Conservation (phyloP, 2,329 filamentous ascomycete genomes). For the Cordyceps cicadae region DNA sequence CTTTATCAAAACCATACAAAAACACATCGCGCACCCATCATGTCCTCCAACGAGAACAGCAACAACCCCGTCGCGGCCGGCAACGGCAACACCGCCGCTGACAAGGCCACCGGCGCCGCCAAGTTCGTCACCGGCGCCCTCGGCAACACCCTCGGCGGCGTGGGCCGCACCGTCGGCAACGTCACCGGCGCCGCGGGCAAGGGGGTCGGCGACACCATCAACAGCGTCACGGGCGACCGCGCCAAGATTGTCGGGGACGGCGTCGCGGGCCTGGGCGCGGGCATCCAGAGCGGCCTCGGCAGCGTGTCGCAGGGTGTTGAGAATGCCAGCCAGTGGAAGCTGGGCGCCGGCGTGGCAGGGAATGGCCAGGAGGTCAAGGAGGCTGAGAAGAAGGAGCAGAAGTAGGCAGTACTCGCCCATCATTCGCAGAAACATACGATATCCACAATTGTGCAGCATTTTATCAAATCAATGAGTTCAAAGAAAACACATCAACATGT, state of each 20-base stretch:
- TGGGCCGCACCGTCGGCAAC: conserved; percentile 32
- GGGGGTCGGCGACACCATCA: conserved; percentile 49
- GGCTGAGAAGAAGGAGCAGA: conserved; percentile 13
- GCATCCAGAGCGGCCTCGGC: conserved; percentile 42
- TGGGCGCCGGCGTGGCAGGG: not conserved
- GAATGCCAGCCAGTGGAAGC: conserved; percentile 51
- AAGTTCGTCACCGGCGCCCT: conserved; percentile 33
- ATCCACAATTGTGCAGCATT: not conserved
- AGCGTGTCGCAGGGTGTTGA: conserved; percentile 46
- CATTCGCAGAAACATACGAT: not conserved
- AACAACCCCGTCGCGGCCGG: conserved; percentile 16
- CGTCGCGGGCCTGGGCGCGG: conserved; percentile 42
- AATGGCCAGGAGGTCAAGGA: conserved; percentile 9
- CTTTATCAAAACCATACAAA: not conserved
- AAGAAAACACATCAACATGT: not conserved
- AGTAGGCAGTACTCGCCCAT: not conserved
- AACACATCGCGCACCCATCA: not conserved
- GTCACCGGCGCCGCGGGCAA: conserved; percentile 44
- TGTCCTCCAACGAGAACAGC: conserved; percentile 12
- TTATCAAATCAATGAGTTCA: not conserved
- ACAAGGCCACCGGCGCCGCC: conserved; percentile 26
- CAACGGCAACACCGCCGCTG: conserved; percentile 19
- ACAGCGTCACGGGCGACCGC: conserved; percentile 42
- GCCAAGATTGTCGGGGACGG: conserved; percentile 49
- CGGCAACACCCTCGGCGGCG: conserved; percentile 33